A percentile compares a stretch with the other conserved stretches of the same genome.
These are phyloP conservation scores for Hordeum marinum DNA, from an alignment of 176 grass and related monocot genomes.

Conservation along the genomic window DNA sequence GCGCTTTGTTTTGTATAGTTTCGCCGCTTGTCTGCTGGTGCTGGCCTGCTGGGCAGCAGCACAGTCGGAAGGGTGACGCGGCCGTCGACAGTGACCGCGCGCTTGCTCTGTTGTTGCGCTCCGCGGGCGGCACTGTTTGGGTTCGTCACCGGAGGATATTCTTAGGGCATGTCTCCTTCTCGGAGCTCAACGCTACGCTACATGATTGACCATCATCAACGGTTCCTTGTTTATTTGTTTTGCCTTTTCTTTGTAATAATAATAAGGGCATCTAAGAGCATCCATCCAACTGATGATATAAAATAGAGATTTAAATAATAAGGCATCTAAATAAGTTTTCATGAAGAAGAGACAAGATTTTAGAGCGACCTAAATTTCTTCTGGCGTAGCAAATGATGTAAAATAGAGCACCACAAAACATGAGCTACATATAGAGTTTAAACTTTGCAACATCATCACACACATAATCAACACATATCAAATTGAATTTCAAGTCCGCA, in stretches of 20 bases:
- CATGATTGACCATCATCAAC: background rate
- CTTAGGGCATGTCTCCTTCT: slow-evolving; percentile 4
- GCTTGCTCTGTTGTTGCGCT: background rate
- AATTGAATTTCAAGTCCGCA: no score
- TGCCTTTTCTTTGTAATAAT: background rate
- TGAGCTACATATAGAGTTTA: no score
- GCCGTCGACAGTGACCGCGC: slow-evolving; percentile 32
- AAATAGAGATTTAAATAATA: no score
- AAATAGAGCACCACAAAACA: no score
- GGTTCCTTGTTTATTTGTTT: background rate
- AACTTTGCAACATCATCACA: no score
- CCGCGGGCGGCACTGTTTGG: background rate
- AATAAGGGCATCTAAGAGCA: no score
- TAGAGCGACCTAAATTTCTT: no score
- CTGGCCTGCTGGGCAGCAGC: slow-evolving; percentile 33
- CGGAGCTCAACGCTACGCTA: slow-evolving; percentile 1
- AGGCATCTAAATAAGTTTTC: no score
- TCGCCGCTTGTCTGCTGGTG: slow-evolving; percentile 34
- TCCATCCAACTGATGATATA: no score
- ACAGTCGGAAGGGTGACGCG: background rate
- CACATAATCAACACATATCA: no score
- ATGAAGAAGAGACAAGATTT: no score
- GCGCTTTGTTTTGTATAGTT: slow-evolving; percentile 41
- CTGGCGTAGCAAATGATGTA: no score
- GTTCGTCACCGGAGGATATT: slow-evolving; percentile 39